A percentile compares a stretch with the other conserved stretches of the same genome.
Evolutionary conservation across 2,329 filamentous ascomycete genomes (phyloP).

Genomic region (Metarhizium guizhouense): DNA sequence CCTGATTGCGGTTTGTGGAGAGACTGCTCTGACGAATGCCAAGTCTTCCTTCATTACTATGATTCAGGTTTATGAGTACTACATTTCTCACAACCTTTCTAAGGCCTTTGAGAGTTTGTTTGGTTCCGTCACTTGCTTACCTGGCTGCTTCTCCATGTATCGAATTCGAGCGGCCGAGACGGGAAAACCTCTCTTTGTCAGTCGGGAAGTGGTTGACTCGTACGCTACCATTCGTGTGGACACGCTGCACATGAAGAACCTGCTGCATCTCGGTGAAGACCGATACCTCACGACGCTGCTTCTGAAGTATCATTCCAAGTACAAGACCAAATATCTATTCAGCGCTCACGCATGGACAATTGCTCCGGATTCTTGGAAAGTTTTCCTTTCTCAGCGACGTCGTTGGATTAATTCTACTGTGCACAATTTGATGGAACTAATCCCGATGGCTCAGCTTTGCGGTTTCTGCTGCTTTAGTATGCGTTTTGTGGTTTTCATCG

Average conservation of each 20-base stretch:
- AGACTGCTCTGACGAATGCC: conserved; percentile 86
- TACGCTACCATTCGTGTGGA: conserved; percentile 94
- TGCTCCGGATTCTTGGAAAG: conserved; percentile 84
- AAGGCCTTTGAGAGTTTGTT: conserved; percentile 98
- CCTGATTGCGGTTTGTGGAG: conserved; percentile 89
- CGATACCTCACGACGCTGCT: conserved; percentile 92
- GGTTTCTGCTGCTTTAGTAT: conserved; percentile 99
- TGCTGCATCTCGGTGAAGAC: conserved; percentile 94
- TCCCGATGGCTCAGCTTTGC: conserved; percentile 86
- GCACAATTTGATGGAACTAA: conserved; percentile 93
- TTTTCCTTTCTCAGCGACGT: conserved; percentile 96
- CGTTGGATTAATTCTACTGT: conserved; percentile 99
- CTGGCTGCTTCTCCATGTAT: conserved; percentile 99
- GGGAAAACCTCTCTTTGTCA: conserved; percentile 94
- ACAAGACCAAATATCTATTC: conserved; percentile 97
- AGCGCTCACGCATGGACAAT: conserved; percentile 93
- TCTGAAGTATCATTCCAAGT: conserved; percentile 83
- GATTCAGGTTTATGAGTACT: conserved; percentile 99
- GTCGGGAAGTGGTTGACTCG: conserved; percentile 76
- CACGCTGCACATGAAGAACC: conserved; percentile 97
- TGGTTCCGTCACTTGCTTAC: conserved; percentile 92
- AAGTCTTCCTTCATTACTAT: conserved; percentile 93
- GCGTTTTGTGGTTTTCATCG: conserved; percentile 94
- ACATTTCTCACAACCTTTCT: conserved; percentile 92
- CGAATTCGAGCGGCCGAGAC: conserved; percentile 89